Conservation (phyloP, 169 alveolate genomes). For the Eimeria tenella region DNA sequence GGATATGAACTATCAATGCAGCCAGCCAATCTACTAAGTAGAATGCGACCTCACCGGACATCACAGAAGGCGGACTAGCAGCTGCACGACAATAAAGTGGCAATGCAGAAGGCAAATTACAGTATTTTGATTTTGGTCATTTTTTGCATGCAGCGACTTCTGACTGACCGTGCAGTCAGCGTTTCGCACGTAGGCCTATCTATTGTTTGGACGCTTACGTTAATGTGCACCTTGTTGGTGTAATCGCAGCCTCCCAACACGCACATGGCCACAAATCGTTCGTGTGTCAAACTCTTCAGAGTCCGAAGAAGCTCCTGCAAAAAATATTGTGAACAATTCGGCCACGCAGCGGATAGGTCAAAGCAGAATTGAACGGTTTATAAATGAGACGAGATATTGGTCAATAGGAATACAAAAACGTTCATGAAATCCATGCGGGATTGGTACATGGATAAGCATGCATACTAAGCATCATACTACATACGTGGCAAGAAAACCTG, state of each 20-base stretch:
- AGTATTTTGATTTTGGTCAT: not conserved
- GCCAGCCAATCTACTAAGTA: no score
- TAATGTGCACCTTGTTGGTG: constrained; percentile 74
- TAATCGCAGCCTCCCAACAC: constrained; percentile 81
- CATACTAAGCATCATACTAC: not conserved
- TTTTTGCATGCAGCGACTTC: not conserved
- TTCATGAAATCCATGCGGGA: no score
- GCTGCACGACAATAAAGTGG: no score
- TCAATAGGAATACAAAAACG: no score
- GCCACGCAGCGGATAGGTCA: no score
- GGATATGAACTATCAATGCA: no score
- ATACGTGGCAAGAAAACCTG: not conserved
- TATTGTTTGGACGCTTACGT: constrained; percentile 35
- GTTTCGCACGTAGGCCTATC: not conserved
- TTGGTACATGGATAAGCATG: not conserved
- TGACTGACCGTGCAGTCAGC: not conserved
- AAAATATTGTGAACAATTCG: not conserved
- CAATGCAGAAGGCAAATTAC: no score
- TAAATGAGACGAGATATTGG: no score
- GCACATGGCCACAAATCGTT: constrained; percentile 79
- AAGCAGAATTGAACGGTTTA: no score
- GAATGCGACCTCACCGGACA: no score
- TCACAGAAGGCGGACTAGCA: no score
- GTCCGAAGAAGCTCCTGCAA: constrained; percentile 57
- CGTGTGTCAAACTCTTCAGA: constrained; percentile 44